Evolutionary conservation across 805 yeast species (phyloP), one percentile per base, ranked within the genome.

Genomic region (Wickerhamomyces hampshirensis): DNA sequence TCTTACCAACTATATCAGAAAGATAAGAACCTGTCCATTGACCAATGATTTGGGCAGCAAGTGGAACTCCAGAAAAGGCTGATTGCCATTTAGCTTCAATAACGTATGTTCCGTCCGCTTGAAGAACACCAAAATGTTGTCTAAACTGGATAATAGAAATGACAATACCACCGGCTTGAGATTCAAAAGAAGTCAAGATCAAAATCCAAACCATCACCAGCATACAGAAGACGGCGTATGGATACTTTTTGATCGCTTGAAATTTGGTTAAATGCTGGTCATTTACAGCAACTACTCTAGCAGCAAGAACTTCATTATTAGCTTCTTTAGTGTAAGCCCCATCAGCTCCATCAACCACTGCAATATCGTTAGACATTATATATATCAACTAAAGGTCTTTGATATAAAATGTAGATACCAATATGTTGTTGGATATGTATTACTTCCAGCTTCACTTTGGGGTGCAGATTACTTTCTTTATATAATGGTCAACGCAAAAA

Each of bases 11-110:
- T 33, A 51, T 44, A 37, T 65, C 69, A 21, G 58, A 46, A 12
- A 58, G 18, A 21, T 39, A 43, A 23, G 43, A 30, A 28, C 38
- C 29, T 10, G 32, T 15, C 27, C 28, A 30, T 14, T 34, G 58
- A 50, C 67, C 66, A 28, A 59, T 23, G 27, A 62, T 56, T 31
- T 56, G 52, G 29, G 65, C 57, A 28, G 47, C 60, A 50, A 42
- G 17, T 55, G n/a, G 51, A 13, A 47, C 50, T 37, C 62, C 63
- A 23, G 59, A 47, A 33, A 68, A 54, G 17, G 63, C 67, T 19
- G 68, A 59, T 43, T 68, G 73, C 74, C 73, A 67, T 16, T 52
- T 51, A 24, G 68, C 63, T 17, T 62, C 58, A 28, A 69, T 49
- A 19, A 60, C 61, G 41, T 60, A 66, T 13, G 46, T 43, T 13